Evolutionary conservation across 2,329 filamentous ascomycete genomes (phyloP), one percentile per base, ranked within the genome.

Genomic region (Neonectria sp.): DNA sequence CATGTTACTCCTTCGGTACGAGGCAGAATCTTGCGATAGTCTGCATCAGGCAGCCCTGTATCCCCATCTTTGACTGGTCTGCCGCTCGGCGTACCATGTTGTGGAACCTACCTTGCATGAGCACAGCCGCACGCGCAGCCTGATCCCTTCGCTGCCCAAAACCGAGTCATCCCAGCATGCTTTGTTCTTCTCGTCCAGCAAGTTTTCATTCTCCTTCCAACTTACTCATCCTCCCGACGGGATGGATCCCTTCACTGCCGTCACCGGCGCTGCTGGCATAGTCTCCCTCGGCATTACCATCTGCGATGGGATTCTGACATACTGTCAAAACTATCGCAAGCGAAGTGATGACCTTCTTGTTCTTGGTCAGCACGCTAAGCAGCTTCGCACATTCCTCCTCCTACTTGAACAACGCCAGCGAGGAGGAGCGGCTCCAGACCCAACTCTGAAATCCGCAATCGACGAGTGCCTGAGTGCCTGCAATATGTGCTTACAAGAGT

Each of bases 271-370:
- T 25, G 55, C 55, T 31, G 37, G 55, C 6, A 17, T 57, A 6
- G 37, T 31, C 55, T 57, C 55, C 24, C 55, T 57, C 37, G 55
- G 55, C 35, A 57, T 57, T 37, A 57, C 55, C 11, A 57, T 57
- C 37, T 57, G 35, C 37, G 37, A 57, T n/a, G 55, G 55, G 6
- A 24, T 57, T 31, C 35, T 57, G 3, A 57, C 37, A 3, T 57
- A 57, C 55, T 57, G 55, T 37, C 24, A 13, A 37, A 57, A 57
- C 55, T 57, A 57, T n/a, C 55, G 55, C 17, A 21, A 25, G 6
- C 37, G 37, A 37, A 40, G 25, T 25, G 25, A 46, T 7, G 55
- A 57, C 9, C 13, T 57, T 5, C 13, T 29, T 12, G 9, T 29
- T 5, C 33, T 57, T 11, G n/a, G 37, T 12, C 55, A 57, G n/a